Conservation (phyloP, 2,329 filamentous ascomycete species). For the Penicillium sp. region DNA sequence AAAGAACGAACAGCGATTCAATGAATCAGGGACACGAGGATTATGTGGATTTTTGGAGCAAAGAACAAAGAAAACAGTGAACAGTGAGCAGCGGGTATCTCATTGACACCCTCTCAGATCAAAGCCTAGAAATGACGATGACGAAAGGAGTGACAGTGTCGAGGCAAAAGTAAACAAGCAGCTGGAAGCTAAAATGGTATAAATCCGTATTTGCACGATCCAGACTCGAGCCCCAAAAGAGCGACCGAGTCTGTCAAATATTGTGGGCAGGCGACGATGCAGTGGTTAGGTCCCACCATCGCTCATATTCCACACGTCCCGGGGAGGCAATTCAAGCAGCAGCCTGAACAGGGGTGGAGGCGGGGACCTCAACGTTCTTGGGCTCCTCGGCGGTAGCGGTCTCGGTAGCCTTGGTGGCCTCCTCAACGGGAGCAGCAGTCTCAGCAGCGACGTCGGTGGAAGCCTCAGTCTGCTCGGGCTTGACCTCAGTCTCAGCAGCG, state of each 20-base stretch:
- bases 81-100: conserved; percentile 30
- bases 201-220: conserved; percentile 20
- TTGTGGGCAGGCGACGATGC: conserved; percentile 25
- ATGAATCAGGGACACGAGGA: conserved; percentile 10
- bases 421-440: conserved; percentile 14
- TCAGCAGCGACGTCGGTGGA: conserved; percentile 23
- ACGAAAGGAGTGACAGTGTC: conserved; percentile 27
- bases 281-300: conserved; percentile 42
- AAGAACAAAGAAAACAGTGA: conserved; percentile 18
- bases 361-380: conserved; percentile 35
- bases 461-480: conserved; percentile 32
- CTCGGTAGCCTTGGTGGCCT: conserved; percentile 29
- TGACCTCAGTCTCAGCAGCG: conserved; percentile 32
- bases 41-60: conserved; percentile 19
- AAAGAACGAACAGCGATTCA: conserved; percentile 31
- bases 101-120: conserved; percentile 29
- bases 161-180: conserved; percentile 23
- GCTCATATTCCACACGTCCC: conserved; percentile 41
- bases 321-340: conserved; percentile 41
- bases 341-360: conserved; percentile 42
- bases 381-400: conserved; percentile 28
- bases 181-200: conserved; percentile 19
- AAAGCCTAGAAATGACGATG: conserved; percentile 8
- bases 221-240: conserved; percentile 10
- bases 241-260: conserved; percentile 19